phyloP scores from a whole-genome alignment of 345 rosid genomes.

The Lumnitzera littorea region DNA sequence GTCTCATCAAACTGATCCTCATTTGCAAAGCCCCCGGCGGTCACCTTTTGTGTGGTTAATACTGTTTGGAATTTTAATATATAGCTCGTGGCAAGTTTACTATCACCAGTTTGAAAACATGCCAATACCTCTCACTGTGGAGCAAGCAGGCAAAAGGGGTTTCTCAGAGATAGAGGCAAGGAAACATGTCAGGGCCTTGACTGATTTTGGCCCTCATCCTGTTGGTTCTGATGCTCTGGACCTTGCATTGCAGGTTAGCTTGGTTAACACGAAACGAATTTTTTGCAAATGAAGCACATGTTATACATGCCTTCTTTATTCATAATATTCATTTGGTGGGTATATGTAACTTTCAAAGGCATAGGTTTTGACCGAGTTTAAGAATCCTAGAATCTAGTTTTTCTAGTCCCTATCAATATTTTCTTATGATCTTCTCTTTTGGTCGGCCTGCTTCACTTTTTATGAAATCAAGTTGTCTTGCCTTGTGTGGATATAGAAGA shows the following conservation, averaged over 20 bases:
- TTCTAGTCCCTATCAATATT: too few relatives aligned
- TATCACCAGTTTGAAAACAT: conserved; percentile 49
- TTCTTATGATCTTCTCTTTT: too few relatives aligned
- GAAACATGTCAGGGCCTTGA: conserved; percentile 70
- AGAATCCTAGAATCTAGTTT: too few relatives aligned
- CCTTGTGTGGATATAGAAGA: too few relatives aligned
- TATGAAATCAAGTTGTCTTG: too few relatives aligned
- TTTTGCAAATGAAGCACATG: too few relatives aligned
- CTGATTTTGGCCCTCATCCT: conserved; percentile 77
- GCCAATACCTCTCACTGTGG: conserved; percentile 61
- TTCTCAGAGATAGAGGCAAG: conserved; percentile 81
- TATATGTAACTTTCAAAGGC: too few relatives aligned
- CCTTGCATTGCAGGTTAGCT: conserved; percentile 56
- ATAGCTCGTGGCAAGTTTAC: conserved; percentile 61
- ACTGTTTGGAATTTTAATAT: conserved; percentile 31
- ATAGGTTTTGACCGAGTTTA: too few relatives aligned
- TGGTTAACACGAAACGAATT: background rate
- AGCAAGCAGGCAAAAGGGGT: conserved; percentile 88
- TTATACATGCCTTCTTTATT: too few relatives aligned
- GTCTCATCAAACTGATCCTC: background rate
- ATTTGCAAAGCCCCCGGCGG: conserved; percentile 23
- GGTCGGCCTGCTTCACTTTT: too few relatives aligned
- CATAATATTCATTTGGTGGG: too few relatives aligned
- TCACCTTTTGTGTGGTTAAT: conserved; percentile 54
- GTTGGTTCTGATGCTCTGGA: conserved; percentile 79